These are phyloP conservation scores for Scalesia atractyloides DNA, from an alignment of 129 eudicot species.

Conservation along the genomic window DNA sequence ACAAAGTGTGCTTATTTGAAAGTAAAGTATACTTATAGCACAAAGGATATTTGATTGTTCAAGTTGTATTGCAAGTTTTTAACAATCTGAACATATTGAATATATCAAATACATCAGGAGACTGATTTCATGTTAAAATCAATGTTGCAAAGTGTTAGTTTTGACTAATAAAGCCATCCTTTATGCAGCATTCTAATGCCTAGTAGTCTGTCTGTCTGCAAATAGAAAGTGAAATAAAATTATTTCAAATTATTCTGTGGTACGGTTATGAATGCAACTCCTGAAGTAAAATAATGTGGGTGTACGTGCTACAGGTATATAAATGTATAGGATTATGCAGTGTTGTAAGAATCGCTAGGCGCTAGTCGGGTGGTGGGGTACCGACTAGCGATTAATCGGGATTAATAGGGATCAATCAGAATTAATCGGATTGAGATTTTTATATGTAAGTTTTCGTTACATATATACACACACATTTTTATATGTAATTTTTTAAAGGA, in stretches of 20 bases:
- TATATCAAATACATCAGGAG: not conserved
- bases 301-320: not conserved
- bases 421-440: no score
- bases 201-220: not conserved
- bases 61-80: not conserved
- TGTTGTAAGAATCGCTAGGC: no score
- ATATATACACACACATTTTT: no score
- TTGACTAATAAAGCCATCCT: not conserved
- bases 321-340: not conserved
- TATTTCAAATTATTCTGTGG: not conserved
- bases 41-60: not conserved
- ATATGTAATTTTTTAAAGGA: no score
- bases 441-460: no score
- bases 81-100: not conserved
- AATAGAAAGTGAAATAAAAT: conserved; percentile 11
- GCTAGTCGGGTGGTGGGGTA: no score
- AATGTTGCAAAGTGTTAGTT: not conserved
- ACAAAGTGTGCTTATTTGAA: not conserved
- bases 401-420: no score
- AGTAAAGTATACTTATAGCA: conserved; percentile 9
- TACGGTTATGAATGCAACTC: not conserved
- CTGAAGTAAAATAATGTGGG: not conserved
- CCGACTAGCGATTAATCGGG: no score
- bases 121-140: not conserved
- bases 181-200: conserved; percentile 7